Conservation (phyloP, 108 stramenopile species). For the Fistulifera solaris region DNA sequence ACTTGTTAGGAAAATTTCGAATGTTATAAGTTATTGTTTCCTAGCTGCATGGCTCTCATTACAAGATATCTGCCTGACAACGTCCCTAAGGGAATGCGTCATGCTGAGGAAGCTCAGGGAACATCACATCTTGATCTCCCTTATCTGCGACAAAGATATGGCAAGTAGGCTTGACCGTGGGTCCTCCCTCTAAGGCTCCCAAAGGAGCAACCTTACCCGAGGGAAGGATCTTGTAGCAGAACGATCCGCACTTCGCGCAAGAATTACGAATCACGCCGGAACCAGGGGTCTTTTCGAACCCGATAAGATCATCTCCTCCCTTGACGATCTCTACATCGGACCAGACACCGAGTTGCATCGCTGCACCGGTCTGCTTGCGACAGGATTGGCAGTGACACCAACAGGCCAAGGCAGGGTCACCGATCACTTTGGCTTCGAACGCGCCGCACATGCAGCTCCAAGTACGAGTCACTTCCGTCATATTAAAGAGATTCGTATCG, state of each 20-base stretch:
- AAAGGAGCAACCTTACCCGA: slow-evolving; percentile 22
- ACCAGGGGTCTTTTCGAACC: slow-evolving; percentile 15
- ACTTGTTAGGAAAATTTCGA: no score
- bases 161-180: slow-evolving; percentile 29
- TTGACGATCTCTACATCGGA: slow-evolving; percentile 19
- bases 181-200: slow-evolving; percentile 20
- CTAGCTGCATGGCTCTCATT: no score
- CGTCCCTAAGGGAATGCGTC: slow-evolving; percentile 31
- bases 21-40: no score
- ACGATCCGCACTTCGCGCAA: slow-evolving; percentile 26
- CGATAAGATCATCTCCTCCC: slow-evolving; percentile 24
- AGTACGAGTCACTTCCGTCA: slow-evolving; percentile 5
- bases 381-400: slow-evolving; percentile 31
- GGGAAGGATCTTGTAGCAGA: slow-evolving; percentile 27
- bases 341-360: slow-evolving; percentile 33
- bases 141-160: slow-evolving; percentile 36
- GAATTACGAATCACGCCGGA: slow-evolving; percentile 18
- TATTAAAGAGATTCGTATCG: no score
- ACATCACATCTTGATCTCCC: slow-evolving; percentile 32
- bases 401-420: slow-evolving; percentile 23
- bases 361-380: slow-evolving; percentile 25
- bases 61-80: no score
- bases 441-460: slow-evolving; percentile 31
- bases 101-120: slow-evolving; percentile 26
- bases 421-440: slow-evolving; percentile 27